Percentiles rank a stretch among this genome's conserved stretches.
These are phyloP conservation scores for Chlorella sorokiniana DNA, from an alignment of 139 green algal genomes.

Conservation along the genomic window DNA sequence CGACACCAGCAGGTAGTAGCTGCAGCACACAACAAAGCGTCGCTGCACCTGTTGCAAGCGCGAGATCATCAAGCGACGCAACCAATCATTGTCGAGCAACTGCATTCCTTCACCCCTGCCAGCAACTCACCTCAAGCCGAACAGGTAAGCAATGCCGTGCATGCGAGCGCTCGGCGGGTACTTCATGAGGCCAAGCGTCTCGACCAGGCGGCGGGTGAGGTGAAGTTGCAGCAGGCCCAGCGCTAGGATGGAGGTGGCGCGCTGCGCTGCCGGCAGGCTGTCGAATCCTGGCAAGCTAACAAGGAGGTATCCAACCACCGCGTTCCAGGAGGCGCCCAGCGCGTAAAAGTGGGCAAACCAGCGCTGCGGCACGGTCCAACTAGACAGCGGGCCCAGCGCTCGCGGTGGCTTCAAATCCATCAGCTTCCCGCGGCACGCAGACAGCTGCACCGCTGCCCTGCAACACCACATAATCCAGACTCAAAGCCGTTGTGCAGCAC, in stretches of 20 bases:
- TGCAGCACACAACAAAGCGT: no score
- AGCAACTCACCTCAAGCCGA: slow-evolving; percentile 70
- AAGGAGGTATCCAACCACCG: not conserved
- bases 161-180: slow-evolving; percentile 64
- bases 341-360: slow-evolving; percentile 84
- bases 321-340: slow-evolving; percentile 51
- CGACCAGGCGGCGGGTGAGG: slow-evolving; percentile 58
- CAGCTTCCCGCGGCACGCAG: slow-evolving; percentile 61
- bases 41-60: no score
- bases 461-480: not conserved
- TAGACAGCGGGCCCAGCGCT: slow-evolving; percentile 52
- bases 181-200: slow-evolving; percentile 61
- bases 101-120: slow-evolving; percentile 16
- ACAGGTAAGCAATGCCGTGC: slow-evolving; percentile 82
- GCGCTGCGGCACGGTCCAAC: slow-evolving; percentile 67
- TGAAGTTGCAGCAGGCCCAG: slow-evolving; percentile 63
- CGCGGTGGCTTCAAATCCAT: slow-evolving; percentile 47
- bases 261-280: not conserved
- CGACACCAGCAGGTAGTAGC: slow-evolving; percentile 75
- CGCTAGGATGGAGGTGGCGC: not conserved
- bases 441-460: slow-evolving; percentile 53
- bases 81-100: slow-evolving; percentile 46
- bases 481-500: not conserved
- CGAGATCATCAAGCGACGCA: not conserved
- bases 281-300: not conserved